Percentiles rank a stretch among this genome's conserved stretches.
Evolutionary conservation across 306 rosid genomes (phyloP).

Genomic region (Geum urbanum): DNA sequence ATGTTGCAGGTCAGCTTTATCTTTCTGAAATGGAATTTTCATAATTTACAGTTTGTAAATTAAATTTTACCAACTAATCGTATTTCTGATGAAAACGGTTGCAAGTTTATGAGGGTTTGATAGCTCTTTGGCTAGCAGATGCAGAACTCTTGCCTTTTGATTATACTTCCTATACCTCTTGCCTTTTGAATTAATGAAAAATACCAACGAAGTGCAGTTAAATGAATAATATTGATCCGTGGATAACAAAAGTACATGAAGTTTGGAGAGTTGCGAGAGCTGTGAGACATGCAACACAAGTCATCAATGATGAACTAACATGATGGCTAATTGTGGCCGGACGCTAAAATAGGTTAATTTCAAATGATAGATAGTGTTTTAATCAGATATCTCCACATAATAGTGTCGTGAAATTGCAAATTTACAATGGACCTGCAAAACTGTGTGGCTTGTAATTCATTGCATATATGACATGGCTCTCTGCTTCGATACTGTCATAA

Average conservation of each 20-base stretch:
- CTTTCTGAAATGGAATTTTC: background rate
- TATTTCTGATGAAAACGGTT: constrained; percentile 31
- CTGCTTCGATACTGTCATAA: too few relatives aligned
- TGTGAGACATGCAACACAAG: constrained; percentile 48
- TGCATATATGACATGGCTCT: too few relatives aligned
- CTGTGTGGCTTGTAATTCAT: too few relatives aligned
- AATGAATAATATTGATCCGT: constrained; percentile 17
- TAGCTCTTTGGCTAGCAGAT: constrained; percentile 53
- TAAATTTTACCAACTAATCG: constrained; percentile 2
- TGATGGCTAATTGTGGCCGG: constrained; percentile 5
- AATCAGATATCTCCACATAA: background rate
- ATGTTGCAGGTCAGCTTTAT: constrained; percentile 61
- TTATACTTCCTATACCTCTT: background rate
- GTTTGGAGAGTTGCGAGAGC: constrained; percentile 69
- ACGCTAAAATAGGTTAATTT: background rate
- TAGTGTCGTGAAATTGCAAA: background rate
- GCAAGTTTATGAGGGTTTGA: constrained; percentile 74
- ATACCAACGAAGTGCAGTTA: constrained; percentile 5
- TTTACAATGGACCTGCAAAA: too few relatives aligned
- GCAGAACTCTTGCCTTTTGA: constrained; percentile 17
- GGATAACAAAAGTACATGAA: constrained; percentile 40
- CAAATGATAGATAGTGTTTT: background rate
- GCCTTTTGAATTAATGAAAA: background rate
- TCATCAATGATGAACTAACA: constrained; percentile 46
- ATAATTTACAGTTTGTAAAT: background rate